Base-by-base conservation (phyloP, 352 stramenopile genomes). In the Sclerospora graminicola region DNA sequence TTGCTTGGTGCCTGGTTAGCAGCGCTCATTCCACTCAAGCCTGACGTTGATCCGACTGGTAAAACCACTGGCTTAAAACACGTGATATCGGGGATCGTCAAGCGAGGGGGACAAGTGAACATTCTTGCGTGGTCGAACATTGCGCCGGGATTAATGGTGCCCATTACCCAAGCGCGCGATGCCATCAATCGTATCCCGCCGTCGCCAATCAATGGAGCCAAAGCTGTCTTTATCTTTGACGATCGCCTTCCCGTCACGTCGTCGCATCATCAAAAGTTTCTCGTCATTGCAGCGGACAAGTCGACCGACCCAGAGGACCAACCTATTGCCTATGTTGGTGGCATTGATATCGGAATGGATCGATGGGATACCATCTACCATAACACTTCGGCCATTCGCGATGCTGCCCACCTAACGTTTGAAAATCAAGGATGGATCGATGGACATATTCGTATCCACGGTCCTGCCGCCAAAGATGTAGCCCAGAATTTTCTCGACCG, bases 341-440 rank as follows among this genome's bases (percentile, higher is more conserved):
- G 71, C 0, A 52, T 78, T 4, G 75, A 84, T 41, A 38, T 82
- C 20, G 67, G 54, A 11, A 55, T 47, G 16, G 60, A 84, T 35
- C 70, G 74, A 10, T 86, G 74, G 70, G 68, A 84, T 45, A 77
- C 67, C 8, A 53, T 66, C 11, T 47, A 45, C 4, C 67, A 82
- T 48, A 59, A 84, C 49, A 43, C 66, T 18, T 45, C 66, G 2
- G 51, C 33, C 2, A 33, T 84, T 19, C 61, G 72, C 0, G 26
- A 57, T 4, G 35, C 37, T 5, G 51, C 45, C 16, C 33, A 46
- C 5, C 64, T 82, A 19, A 38, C 57, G 8, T 53, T 41, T 30
- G 14, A 31, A 9, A 66, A 63, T 38, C 54, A 80, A 11, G 71
- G 74, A 10, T 88, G 69, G 72, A 18, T 84, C 2, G 75, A 88